Conservation (phyloP, 257 asterid genomes). For the Solanum etuberosum region DNA sequence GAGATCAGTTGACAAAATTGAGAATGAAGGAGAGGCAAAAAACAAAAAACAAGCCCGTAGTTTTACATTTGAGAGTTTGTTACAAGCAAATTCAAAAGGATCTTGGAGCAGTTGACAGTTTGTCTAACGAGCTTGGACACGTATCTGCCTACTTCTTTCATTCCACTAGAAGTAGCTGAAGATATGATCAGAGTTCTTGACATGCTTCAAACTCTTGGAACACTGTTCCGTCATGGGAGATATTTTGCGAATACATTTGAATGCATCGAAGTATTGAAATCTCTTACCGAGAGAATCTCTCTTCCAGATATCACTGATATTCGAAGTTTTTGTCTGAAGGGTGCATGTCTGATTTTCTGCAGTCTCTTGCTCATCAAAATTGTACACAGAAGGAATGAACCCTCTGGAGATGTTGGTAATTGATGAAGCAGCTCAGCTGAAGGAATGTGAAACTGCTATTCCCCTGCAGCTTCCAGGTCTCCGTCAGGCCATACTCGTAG, state of each 20-base stretch:
- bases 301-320: slow-evolving; percentile 15
- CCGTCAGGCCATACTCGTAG: slow-evolving; percentile 45
- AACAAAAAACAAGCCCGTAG: background rate
- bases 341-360: slow-evolving; percentile 29
- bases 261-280: slow-evolving; percentile 12
- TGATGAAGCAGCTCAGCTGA: slow-evolving; percentile 58
- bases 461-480: slow-evolving; percentile 40
- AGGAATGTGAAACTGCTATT: slow-evolving; percentile 47
- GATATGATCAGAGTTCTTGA: slow-evolving; percentile 12
- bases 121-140: slow-evolving; percentile 22
- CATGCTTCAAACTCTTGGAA: slow-evolving; percentile 7
- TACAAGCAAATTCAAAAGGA: background rate
- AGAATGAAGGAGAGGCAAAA: background rate
- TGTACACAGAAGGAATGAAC: slow-evolving; percentile 5
- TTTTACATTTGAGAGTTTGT: slow-evolving; percentile 34
- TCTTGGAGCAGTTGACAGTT: background rate
- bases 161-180: slow-evolving; percentile 13
- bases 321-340: slow-evolving; percentile 14
- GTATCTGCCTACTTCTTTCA: slow-evolving; percentile 27
- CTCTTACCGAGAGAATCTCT: background rate
- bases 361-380: slow-evolving; percentile 27
- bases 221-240: background rate
- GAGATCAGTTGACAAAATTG: background rate
- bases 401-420: slow-evolving; percentile 25
- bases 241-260: background rate